Evolutionary conservation across 1,139 yeast genomes (phyloP).

Genomic region (Protomyces pachydermus): DNA sequence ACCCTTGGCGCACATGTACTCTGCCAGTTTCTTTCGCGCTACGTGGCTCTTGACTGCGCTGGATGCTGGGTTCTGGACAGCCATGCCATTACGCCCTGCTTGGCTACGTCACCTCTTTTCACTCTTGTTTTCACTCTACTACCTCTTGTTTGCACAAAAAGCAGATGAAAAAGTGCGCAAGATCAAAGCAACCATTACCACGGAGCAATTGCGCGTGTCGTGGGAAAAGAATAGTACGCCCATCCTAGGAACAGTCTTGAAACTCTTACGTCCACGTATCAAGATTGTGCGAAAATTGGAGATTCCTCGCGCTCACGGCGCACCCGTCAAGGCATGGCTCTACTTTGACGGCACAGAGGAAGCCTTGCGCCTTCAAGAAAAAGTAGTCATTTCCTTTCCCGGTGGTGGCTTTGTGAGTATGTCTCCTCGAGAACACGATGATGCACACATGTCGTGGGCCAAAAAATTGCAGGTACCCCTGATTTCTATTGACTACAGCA

Average conservation of each 20-base stretch:
- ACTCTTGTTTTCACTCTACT: slow-evolving; percentile 33
- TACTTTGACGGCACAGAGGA: slow-evolving; percentile 34
- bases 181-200: slow-evolving; percentile 32
- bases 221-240: slow-evolving; percentile 35
- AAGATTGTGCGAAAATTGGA: slow-evolving; percentile 27
- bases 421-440: slow-evolving; percentile 35
- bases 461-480: slow-evolving; percentile 33
- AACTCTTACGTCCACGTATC: slow-evolving; percentile 31
- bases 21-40: slow-evolving; percentile 34
- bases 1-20: slow-evolving; percentile 34
- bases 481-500: slow-evolving; percentile 33
- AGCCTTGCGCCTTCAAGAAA: slow-evolving; percentile 29
- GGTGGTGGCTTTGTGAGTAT: slow-evolving; percentile 36
- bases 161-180: slow-evolving; percentile 35
- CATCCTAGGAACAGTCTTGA: slow-evolving; percentile 27
- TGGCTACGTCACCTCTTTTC: slow-evolving; percentile 33
- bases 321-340: slow-evolving; percentile 30
- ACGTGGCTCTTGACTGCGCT: slow-evolving; percentile 35
- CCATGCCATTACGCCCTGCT: slow-evolving; percentile 34
- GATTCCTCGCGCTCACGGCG: slow-evolving; percentile 27
- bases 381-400: slow-evolving; percentile 33
- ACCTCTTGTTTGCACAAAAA: slow-evolving; percentile 35
- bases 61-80: slow-evolving; percentile 37
- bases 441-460: slow-evolving; percentile 33
- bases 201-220: slow-evolving; percentile 34